These are phyloP conservation scores for Wickerhamiella sorbophila DNA, from an alignment of 805 yeast genomes.

Conservation along the genomic window DNA sequence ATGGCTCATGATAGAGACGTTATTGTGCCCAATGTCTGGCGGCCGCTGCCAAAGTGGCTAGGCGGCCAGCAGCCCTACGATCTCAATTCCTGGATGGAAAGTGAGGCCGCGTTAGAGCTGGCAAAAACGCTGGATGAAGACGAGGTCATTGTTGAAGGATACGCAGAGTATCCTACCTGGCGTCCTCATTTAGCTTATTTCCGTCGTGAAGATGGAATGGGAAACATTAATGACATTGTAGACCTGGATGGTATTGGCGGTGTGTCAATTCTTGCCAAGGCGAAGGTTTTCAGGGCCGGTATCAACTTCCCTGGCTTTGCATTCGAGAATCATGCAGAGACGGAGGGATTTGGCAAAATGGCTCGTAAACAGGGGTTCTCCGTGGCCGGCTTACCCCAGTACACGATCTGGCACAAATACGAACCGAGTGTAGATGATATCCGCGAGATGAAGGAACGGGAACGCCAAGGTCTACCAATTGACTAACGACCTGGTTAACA, in stretches of 20 bases:
- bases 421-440: conserved; percentile 92
- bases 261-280: conserved; percentile 78
- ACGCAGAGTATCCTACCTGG: conserved; percentile 95
- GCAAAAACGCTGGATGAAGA: conserved; percentile 57
- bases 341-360: conserved; percentile 90
- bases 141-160: conserved; percentile 96
- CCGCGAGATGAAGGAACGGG: conserved; percentile 36
- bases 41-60: conserved; percentile 85
- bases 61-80: conserved; percentile 91
- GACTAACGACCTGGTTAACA: conserved; percentile 10
- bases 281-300: conserved; percentile 70
- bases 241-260: conserved; percentile 94
- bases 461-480: conserved; percentile 20
- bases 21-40: conserved; percentile 94
- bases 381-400: conserved; percentile 85
- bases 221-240: conserved; percentile 82
- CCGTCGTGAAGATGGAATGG: conserved; percentile 65
- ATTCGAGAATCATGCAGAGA: conserved; percentile 89
- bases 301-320: conserved; percentile 94
- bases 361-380: conserved; percentile 73
- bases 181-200: conserved; percentile 90
- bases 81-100: conserved; percentile 90
- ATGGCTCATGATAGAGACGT: conserved; percentile 88
- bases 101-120: conserved; percentile 44
- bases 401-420: conserved; percentile 91